Evolutionary conservation across 139 green algal genomes (phyloP).

Genomic region (Auxenochlorella pyrenoidosa): DNA sequence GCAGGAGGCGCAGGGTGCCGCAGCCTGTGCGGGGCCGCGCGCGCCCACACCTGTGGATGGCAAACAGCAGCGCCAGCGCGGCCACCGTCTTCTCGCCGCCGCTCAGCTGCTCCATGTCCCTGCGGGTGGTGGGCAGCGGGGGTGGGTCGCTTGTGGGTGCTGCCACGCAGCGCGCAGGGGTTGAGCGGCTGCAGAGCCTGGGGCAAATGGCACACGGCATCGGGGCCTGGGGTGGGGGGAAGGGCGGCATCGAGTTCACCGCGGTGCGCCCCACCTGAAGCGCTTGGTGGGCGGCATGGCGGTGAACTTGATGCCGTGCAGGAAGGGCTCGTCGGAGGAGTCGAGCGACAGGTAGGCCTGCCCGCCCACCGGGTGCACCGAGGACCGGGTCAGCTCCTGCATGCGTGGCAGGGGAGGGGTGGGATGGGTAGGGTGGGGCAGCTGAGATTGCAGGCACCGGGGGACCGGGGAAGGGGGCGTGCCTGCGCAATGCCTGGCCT

Average conservation of each 20-base stretch:
- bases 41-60: constrained; percentile 83
- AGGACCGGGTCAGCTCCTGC: constrained; percentile 76
- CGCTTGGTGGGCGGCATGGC: constrained; percentile 97
- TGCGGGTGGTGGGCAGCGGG: not conserved
- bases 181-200: too few relatives aligned
- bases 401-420: not conserved
- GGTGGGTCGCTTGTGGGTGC: not conserved
- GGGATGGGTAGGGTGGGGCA: too few relatives aligned
- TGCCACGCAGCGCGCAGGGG: too few relatives aligned
- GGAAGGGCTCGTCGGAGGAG: constrained; percentile 88
- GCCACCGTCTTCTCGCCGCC: constrained; percentile 93
- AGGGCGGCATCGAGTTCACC: too few relatives aligned
- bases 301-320: constrained; percentile 91
- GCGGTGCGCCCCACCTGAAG: constrained; percentile 75
- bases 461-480: too few relatives aligned
- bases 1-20: not conserved
- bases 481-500: too few relatives aligned
- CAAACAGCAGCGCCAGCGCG: constrained; percentile 96
- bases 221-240: not conserved
- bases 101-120: constrained; percentile 97
- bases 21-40: not conserved
- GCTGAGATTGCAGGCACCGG: too few relatives aligned
- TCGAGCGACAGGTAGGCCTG: constrained; percentile 90
- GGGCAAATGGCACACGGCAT: not conserved
- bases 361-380: constrained; percentile 79